phyloP scores from a whole-genome alignment of 768 basidiomycete species.

The Tulasnella sp. region DNA sequence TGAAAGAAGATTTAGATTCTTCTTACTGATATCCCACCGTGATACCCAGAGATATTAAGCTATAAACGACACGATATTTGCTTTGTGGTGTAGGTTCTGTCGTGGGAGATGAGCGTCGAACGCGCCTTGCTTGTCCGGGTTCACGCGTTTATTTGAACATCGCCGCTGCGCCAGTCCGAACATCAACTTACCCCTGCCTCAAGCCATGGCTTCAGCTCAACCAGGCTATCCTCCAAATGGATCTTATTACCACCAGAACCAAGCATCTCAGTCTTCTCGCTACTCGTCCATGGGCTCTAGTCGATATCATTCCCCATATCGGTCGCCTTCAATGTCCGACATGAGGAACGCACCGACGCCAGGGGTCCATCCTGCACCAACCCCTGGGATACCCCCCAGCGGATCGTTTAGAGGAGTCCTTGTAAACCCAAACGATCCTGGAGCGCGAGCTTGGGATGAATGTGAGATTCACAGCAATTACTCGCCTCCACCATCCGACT shows the following conservation, averaged over 20 bases:
- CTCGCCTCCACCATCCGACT: background rate
- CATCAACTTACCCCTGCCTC: background rate
- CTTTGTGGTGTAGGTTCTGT: too few relatives aligned
- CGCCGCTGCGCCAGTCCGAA: background rate
- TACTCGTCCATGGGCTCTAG: background rate
- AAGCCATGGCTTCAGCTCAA: background rate
- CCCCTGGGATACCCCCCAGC: background rate
- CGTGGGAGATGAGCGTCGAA: too few relatives aligned
- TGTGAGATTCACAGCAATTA: background rate
- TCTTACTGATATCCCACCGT: too few relatives aligned
- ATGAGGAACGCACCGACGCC: background rate
- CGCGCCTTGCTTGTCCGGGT: background rate
- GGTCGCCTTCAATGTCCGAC: background rate
- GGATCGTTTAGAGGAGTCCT: slow-evolving; percentile 12
- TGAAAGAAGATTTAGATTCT: too few relatives aligned
- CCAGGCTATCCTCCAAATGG: background rate
- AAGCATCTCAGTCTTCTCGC: background rate
- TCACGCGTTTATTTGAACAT: background rate
- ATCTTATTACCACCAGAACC: background rate
- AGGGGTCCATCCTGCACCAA: background rate
- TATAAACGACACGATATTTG: too few relatives aligned
- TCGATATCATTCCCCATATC: background rate
- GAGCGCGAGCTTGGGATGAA: slow-evolving; percentile 6
- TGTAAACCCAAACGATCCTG: background rate
- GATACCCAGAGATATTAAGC: too few relatives aligned